Base-by-base conservation (phyloP, 176 grass and related monocot species). In the Cenchrus fungigraminus region DNA sequence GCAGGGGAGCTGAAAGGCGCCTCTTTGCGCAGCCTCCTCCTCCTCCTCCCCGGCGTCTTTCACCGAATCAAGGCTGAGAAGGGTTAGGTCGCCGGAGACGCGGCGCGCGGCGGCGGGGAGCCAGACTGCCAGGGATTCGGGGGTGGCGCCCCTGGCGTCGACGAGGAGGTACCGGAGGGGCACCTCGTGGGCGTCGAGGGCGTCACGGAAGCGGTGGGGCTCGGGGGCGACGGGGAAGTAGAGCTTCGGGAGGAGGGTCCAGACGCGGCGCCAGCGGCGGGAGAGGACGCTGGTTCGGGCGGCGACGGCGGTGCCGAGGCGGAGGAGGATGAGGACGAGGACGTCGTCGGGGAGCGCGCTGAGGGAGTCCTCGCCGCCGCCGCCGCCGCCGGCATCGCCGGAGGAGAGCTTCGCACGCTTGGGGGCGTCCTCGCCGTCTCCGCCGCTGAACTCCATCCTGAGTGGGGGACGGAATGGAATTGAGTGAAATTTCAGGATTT, bases 181-280 rank as follows among this genome's bases (percentile, higher is more conserved):
- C 1, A 31, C 78, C 0, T 76, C 25, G 28, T 68, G 79, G 62
- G 45, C 44, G 28, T 54, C 42, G 56, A 77, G 75, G 3, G 6
- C 11, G 37, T 20, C 44, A 15, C 25, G 52, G 43, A 82, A 1
- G 25, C 1, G 14, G 62, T 42, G 0, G 44, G 61, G 40, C 9
- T 77, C 32, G 0, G 1, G 56, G 59, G 3, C 14, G 7, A 6
- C 0, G 0, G 1, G 1, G 67, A 71, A 47, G 15, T 6, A 1
- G 67, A 82, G 34, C 54, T 1, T 40, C 42, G 80, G 79, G 86
- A 87, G 79, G 73, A 83, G 65, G 29, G 55, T 22, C 54, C 65
- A 88, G 59, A 88, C 29, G 54, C 9, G 73, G 76, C 57, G 84
- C 76, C 84, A 86, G 20, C 57, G 84, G 20, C 76, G 68, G 84